Evolutionary conservation across 441 rosid genomes (phyloP), one percentile per base, ranked within the genome.

Genomic region (Populus hybrid): DNA sequence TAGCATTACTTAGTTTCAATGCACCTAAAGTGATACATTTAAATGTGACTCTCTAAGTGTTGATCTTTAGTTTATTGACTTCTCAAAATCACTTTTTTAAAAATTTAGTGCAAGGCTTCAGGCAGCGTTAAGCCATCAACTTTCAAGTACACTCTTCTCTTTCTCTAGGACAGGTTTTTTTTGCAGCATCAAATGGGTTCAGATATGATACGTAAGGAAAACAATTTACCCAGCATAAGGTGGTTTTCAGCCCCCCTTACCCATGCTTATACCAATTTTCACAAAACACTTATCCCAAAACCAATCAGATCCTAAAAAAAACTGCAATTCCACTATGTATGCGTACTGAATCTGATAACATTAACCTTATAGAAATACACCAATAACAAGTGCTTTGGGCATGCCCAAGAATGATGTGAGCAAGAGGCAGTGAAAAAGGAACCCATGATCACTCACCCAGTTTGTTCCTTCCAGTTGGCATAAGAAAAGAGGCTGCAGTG

Each of bases 381-480:
- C 65, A 1, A 63, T 21, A 63, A 63, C 28, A 63, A 63, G 65
- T 63, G 36, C 36, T 12, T 21, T 3, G 65, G 65, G 24, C 65
- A 63, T 63, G 65, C 65, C 26, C 14, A 1, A 21, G 14, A 63
- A 21, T 63, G 28, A 61, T 21, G 24, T 24, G 24, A 9, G 65
- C 65, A 4, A 63, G 9, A 63, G 65, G 23, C 35, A 29, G 11
- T 20, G 20, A 67, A 31, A 67, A 29, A 67, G 40, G 23, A 16
- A 67, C 42, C 42, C 29, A 31, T n/a, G 6, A 67, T 24, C 40
- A 67, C 73, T n/a, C 83, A 91, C 94, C 94, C 94, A 91, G 77
- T 88, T 89, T 23, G 68, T 83, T 76, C 94, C 93, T 84, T 91
- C 94, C 69, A 91, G 94, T 78, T 89, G 93, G 82, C 91, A 86